Base-by-base conservation (phyloP, 768 basidiomycete genomes). In the Stropharia rugosoannulata region DNA sequence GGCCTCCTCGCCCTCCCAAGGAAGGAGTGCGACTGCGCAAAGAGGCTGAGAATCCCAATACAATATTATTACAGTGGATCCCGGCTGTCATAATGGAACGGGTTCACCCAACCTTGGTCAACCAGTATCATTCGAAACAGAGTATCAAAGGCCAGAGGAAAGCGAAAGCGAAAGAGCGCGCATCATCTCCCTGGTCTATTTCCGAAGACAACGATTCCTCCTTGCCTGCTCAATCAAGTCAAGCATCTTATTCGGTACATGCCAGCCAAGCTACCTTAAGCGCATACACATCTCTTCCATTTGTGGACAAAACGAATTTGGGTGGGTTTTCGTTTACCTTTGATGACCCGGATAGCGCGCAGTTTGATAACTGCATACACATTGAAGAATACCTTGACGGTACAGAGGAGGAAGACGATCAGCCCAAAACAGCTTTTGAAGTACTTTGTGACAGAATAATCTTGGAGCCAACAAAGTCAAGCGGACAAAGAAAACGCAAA, bases 41-140 rank as follows among this genome's bases (percentile, higher is more conserved):
- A 19, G 69, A 75, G 9, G 68, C 70, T 12, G 75, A 77, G 36
- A 56, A 62, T 44, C 79, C 80, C 0, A 73, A 75, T 12, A 75
- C 73, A 46, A 69, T 73, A 13, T 62, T 84, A 38, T 71, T 77
- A 29, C 63, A 87, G 32, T 90, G 89, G 89, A 69, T 90, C 41
- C 83, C 87, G 0, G 86, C 80, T 3, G 76, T 71, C 39, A 80
- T 91, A 67, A 68, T 90, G 51, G 67, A 69, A 18, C 67, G 75
- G 11, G 84, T 79, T 5, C 80, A 79, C 52, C 84, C 86, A 5
- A 71, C 59, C 37, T 49, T 60, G 41, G 57, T 63, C 15, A 45
- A 59, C 13, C 40, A 69, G 15, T 62, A 87, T 10, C 78, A 79
- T 22, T 19, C 4, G 70, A 77, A 36, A 73, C 64, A 55, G 66